Base-by-base conservation (phyloP, 2,329 filamentous ascomycete genomes). In the Diaporthe destruens region DNA sequence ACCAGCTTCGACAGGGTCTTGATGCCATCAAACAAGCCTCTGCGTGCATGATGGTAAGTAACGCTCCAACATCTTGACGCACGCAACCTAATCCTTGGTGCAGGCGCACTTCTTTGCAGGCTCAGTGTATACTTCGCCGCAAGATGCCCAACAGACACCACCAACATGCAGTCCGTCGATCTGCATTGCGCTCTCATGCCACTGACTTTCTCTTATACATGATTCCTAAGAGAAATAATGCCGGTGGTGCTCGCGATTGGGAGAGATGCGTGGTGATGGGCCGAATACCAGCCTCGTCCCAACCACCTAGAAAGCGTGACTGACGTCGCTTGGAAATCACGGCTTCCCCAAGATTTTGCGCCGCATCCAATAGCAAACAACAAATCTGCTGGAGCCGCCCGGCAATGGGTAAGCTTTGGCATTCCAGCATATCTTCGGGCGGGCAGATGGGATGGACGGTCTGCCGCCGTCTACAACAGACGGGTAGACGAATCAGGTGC, bases 371-470 rank as follows among this genome's bases (percentile, higher is more conserved):
- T 65, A 51, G 44, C 29, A 34, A 18, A 7, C 18, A 18, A 20
- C 6, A 6, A 16, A n/a, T 47, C 6, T 18, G 44, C 61, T 44
- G 39, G 61, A 29, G 23, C 51, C 61, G n/a, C 61, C 32, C 32
- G 44, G 61, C 61, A 1, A 29, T 12, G 61, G 61, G 25, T 66
- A 53, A 53, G 47, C 47, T 36, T 53, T 47, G 61, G 32, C 61
- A 36, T n/a, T 20, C 44, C 14, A 36, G 44, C 14, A 18, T 8
- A 53, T 18, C 47, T 36, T 53, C n/a, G 47, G 61, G 53, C 3
- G 59, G 42, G 34, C 1, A 63, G 59, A 34, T 63, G 57, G 57
- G 57, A 61, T 47, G 57, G 39, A n/a, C 6, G 3, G 20, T 36
- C 59, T 47, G 3, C 42, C n/a, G 29, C 18, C 20, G n/a, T 18